Base-by-base conservation (phyloP, 129 eudicot species). In the Saussurea involucrata region DNA sequence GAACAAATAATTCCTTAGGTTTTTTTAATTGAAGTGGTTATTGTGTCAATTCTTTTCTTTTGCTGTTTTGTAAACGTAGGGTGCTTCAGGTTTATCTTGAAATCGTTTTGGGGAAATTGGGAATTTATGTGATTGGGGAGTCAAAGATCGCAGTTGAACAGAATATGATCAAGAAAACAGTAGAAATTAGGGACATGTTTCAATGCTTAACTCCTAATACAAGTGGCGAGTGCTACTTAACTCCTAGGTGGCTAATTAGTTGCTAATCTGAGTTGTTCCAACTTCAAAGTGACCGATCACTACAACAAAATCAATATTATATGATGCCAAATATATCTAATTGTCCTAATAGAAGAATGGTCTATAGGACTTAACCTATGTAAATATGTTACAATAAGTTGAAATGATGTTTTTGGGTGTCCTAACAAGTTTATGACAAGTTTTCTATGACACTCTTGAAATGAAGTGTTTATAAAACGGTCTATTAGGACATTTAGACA, bases 11-110 rank as follows among this genome's bases (percentile, higher is more conserved):
- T 67, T n/a, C 37, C 46, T 60, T 70, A 61, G 72, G 77, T 25
- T n/a, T 21, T 58, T 74, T 34, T 6, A 53, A 36, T 36, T 36
- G 11, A 36, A 36, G 44, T 36, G 64, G 64, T 46, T 17, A 13
- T 4, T 15, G n/a, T 42, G 24, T 21, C 20, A 10, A 8, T 13
- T 25, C 8, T 34, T 31, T 2, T 13, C 12, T 72, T 72, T 20
- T 57, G 12, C 21, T 44, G 71, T 68, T 68, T 3, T 58, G 72
- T 76, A 28, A 75, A 42, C 15, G 25, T 64, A 25, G 68, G 63
- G 7, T 27, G 32, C 0, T 5, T 69, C 57, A 69, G 76, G 82
- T 70, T 76, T 46, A 65, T 24, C 37, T 28, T 7, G 64, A 44
- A 65, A 76, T 42, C 20, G 18, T 6, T 17, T 15, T 12, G 7